Evolutionary conservation across 2,329 filamentous ascomycete species (phyloP).

Genomic region (Fusarium pseudograminearum): DNA sequence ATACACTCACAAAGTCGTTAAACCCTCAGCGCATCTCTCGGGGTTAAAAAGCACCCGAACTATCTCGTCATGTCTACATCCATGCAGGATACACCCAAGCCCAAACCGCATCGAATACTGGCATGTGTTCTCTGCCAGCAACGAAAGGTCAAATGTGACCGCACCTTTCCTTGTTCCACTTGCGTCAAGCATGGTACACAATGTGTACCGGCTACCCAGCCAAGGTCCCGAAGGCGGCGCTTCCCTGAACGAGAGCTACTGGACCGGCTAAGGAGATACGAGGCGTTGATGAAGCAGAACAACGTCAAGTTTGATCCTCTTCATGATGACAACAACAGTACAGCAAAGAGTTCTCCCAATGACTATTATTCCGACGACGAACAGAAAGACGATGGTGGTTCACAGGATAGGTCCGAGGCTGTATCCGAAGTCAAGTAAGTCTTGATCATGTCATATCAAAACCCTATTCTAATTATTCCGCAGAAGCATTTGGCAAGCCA

Average conservation of each 20-base stretch:
- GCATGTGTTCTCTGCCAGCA: constrained; percentile 73
- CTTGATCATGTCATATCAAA: fast-evolving
- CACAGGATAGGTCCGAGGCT: background rate
- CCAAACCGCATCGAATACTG: constrained; percentile 50
- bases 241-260: constrained; percentile 71
- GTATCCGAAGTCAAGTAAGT: constrained; percentile 34
- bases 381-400: background rate
- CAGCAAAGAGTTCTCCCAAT: background rate
- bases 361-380: constrained; percentile 26
- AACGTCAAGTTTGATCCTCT: constrained; percentile 66
- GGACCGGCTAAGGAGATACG: constrained; percentile 67
- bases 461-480: background rate
- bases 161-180: constrained; percentile 67
- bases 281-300: constrained; percentile 66
- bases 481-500: constrained; percentile 22
- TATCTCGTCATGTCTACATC: constrained; percentile 10
- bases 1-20: too few relatives aligned
- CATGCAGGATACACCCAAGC: background rate
- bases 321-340: constrained; percentile 33
- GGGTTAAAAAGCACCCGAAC: background rate
- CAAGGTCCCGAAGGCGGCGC: constrained; percentile 53
- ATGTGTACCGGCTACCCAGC: constrained; percentile 58
- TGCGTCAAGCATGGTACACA: constrained; percentile 60
- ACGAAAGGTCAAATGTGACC: constrained; percentile 73
- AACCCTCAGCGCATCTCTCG: background rate